Base-by-base conservation (phyloP, 257 asterid species). In the Ophiorrhiza pumila region DNA sequence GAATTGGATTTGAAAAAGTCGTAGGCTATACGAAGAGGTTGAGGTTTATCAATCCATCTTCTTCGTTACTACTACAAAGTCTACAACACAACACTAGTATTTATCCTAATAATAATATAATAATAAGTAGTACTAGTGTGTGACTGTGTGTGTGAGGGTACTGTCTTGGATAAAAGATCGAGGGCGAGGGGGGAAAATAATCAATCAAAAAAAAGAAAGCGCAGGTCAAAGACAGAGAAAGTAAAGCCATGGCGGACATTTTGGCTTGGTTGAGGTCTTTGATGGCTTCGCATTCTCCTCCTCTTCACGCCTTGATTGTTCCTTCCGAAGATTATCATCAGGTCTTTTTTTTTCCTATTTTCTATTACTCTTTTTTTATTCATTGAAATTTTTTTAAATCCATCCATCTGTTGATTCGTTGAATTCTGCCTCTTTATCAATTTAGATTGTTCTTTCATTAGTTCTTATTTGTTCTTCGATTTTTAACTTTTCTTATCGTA, bases 261-360 rank as follows among this genome's bases (percentile, higher is more conserved):
- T 67, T 91, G 73, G 80, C 87, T 58, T 82, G 91, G 71, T 80
- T 94, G 27, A 82, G 99, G 82, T 86, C 91, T 71, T 80, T 88
- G 59, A 94, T 94, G 97, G 72, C 88, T 25, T 85, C 91, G 76
- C 97, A 91, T 85, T 83, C 87, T 42, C 98, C 99, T 25, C 90
- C 90, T 13, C 97, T 94, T 60, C 73, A 91, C 62, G 98, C 96
- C 59, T 76, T 94, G 65, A 77, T 91, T 66, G 97, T 94, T 77
- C 97, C 99, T 70, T 91, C 99, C 29, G 96, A 94, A 81, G 99
- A 94, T 69, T 86, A 92, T 86, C 99, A 92, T 50, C 99, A 90
- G 98, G 99, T 90, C 20, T 43, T 71, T 56, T 69, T 73, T 50
- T 29, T 25, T n/a, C 35, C 41, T 35, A 35, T 34, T 32, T 49